Evolutionary conservation across 768 basidiomycete species (phyloP).

Genomic region (Candolleomyces eurysporus): DNA sequence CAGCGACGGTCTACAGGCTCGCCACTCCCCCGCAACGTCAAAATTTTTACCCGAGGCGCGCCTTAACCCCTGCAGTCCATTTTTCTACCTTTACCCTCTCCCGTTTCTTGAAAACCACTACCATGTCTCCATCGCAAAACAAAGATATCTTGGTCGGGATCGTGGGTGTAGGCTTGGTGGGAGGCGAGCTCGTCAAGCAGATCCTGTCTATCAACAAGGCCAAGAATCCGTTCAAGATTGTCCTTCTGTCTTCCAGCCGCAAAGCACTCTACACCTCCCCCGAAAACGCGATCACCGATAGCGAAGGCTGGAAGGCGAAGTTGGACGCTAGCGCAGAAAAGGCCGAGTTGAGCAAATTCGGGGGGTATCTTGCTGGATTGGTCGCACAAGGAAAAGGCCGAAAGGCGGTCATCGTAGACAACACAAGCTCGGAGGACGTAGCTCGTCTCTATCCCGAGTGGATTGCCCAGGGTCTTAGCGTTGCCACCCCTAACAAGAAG

Average conservation of each 20-base stretch:
- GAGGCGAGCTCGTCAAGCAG: conserved; percentile 82
- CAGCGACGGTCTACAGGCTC: too few relatives aligned
- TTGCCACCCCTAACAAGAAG: conserved; percentile 98
- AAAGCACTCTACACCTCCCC: conserved; percentile 53
- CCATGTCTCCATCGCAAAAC: conserved; percentile 19
- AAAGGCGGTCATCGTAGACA: conserved; percentile 79
- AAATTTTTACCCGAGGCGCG: too few relatives aligned
- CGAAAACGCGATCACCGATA: conserved; percentile 37
- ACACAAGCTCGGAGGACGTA: conserved; percentile 83
- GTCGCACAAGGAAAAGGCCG: conserved; percentile 37
- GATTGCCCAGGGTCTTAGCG: conserved; percentile 72
- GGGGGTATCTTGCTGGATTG: conserved; percentile 44
- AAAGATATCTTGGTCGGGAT: conserved; percentile 61
- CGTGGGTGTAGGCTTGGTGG: conserved; percentile 92
- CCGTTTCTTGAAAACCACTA: not conserved
- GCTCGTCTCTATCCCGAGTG: conserved; percentile 81
- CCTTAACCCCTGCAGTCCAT: not conserved
- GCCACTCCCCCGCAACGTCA: too few relatives aligned
- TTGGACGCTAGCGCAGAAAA: conserved; percentile 42
- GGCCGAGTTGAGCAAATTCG: conserved; percentile 47
- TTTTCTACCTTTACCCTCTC: not conserved
- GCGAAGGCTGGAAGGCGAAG: conserved; percentile 34
- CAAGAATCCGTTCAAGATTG: conserved; percentile 55
- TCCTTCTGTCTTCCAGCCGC: conserved; percentile 69
- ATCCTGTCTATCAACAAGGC: conserved; percentile 64